A percentile compares a stretch with the other conserved stretches of the same genome.
Evolutionary conservation across 805 yeast genomes (phyloP).

Genomic region (Candida incommunis): DNA sequence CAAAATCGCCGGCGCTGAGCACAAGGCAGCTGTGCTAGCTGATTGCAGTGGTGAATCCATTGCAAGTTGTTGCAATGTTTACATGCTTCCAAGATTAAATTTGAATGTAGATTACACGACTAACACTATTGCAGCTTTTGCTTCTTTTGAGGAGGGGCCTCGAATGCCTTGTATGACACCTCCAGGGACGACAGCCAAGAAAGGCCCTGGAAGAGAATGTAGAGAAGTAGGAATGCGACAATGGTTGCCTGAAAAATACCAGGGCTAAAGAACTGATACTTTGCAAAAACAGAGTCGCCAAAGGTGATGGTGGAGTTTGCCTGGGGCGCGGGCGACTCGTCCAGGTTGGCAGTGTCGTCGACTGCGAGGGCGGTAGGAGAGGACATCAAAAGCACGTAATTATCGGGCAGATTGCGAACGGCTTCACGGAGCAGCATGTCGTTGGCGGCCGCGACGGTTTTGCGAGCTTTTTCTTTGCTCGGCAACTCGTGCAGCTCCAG

Average conservation of each 20-base stretch:
- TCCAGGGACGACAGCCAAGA: constrained; percentile 58
- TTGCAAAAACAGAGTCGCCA: constrained; percentile 34
- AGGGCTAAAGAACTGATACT: constrained; percentile 60
- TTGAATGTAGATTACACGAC: too few relatives aligned
- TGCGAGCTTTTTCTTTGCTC: constrained; percentile 3
- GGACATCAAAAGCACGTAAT: constrained; percentile 22
- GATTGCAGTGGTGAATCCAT: too few relatives aligned
- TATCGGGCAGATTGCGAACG: constrained; percentile 18
- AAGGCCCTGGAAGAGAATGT: constrained; percentile 46
- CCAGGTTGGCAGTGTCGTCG: constrained; percentile 1
- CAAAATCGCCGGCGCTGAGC: too few relatives aligned
- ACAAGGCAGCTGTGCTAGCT: too few relatives aligned
- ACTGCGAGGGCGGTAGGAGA: constrained; percentile 17
- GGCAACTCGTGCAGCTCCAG: constrained; percentile 44
- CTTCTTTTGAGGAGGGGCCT: constrained; percentile 35
- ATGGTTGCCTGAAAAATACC: constrained; percentile 69
- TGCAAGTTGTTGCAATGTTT: too few relatives aligned
- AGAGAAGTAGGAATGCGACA: constrained; percentile 46
- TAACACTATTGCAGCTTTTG: background rate
- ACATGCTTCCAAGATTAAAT: too few relatives aligned
- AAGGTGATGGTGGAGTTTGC: constrained; percentile 5
- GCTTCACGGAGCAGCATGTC: constrained; percentile 17
- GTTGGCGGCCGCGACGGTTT: constrained; percentile 6
- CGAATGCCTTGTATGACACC: constrained; percentile 73
- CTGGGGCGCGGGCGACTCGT: constrained; percentile 4